Conservation (phyloP, 1,284 basidiomycete species). For the Moesziomyces sp. region DNA sequence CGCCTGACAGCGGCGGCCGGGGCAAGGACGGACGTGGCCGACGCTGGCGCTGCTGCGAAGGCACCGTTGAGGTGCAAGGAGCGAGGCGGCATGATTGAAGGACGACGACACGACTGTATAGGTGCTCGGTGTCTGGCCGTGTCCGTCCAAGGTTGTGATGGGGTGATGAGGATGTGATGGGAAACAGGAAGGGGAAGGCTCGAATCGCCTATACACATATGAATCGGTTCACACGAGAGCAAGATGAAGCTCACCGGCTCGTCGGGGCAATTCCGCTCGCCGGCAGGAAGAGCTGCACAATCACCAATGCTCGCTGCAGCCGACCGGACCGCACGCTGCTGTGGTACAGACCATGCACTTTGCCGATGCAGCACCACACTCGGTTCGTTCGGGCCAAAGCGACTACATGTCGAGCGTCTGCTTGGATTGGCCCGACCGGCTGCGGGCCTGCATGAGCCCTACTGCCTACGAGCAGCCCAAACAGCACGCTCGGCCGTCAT, state of each 20-base stretch:
- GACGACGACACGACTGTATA: not conserved
- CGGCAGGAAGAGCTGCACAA: no score
- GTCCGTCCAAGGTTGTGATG: not conserved
- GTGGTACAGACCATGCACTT: no score
- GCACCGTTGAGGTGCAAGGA: conserved; percentile 3
- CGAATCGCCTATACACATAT: no score
- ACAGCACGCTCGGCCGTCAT: not conserved
- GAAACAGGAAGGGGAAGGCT: no score
- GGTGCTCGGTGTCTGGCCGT: not conserved
- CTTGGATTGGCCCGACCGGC: not conserved
- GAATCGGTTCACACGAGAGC: not conserved
- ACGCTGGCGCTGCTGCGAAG: not conserved
- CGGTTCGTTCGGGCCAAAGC: not conserved
- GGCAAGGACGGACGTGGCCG: not conserved
- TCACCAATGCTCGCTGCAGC: no score
- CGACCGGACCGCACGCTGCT: no score
- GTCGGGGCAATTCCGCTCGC: not conserved
- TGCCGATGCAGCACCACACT: not conserved
- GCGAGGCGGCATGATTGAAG: conserved; percentile 12
- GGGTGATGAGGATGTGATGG: conserved; percentile 1
- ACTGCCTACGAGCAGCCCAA: not conserved
- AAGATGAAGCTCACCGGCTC: not conserved
- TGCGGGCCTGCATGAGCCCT: no score
- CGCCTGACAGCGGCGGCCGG: conserved; percentile 2
- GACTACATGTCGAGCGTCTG: not conserved